Conservation (phyloP, 371 early-diverging fungal species). For the Apophysomyces sp. region DNA sequence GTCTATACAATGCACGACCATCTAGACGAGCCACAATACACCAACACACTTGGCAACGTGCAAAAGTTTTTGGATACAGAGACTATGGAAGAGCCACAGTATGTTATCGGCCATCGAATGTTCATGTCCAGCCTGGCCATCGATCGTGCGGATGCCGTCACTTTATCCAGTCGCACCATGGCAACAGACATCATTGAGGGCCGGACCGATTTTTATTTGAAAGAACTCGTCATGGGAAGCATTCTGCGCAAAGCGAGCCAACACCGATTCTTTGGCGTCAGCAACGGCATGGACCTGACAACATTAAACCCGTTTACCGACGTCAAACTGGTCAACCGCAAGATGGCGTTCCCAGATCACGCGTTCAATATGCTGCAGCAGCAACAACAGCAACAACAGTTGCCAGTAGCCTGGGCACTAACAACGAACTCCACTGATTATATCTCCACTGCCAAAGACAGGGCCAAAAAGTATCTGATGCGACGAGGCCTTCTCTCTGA, state of each 20-base stretch:
- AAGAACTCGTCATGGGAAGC: slow-evolving; percentile 61
- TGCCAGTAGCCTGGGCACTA: slow-evolving; percentile 26
- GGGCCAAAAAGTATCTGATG: slow-evolving; percentile 50
- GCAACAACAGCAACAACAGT: slow-evolving; percentile 11
- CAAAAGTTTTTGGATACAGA: slow-evolving; percentile 47
- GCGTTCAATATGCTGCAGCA: slow-evolving; percentile 27
- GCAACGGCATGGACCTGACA: slow-evolving; percentile 60
- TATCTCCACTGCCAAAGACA: slow-evolving; percentile 47
- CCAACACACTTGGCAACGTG: slow-evolving; percentile 51
- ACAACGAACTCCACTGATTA: slow-evolving; percentile 31
- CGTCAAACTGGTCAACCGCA: slow-evolving; percentile 34
- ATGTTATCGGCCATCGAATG: slow-evolving; percentile 55
- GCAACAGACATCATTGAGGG: slow-evolving; percentile 65
- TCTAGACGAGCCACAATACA: slow-evolving; percentile 59
- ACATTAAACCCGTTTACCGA: slow-evolving; percentile 55
- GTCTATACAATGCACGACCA: slow-evolving; percentile 68
- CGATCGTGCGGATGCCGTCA: slow-evolving; percentile 57
- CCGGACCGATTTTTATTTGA: slow-evolving; percentile 54
- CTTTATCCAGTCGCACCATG: slow-evolving; percentile 53
- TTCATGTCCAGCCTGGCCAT: slow-evolving; percentile 62
- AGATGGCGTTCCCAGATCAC: slow-evolving; percentile 46
- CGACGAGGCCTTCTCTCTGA: slow-evolving; percentile 41
- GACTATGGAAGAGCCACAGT: slow-evolving; percentile 18
- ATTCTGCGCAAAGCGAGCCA: slow-evolving; percentile 51
- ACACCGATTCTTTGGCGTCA: slow-evolving; percentile 57